phyloP scores from a whole-genome alignment of 2,329 filamentous ascomycete genomes.

The Colletotrichum phormii region DNA sequence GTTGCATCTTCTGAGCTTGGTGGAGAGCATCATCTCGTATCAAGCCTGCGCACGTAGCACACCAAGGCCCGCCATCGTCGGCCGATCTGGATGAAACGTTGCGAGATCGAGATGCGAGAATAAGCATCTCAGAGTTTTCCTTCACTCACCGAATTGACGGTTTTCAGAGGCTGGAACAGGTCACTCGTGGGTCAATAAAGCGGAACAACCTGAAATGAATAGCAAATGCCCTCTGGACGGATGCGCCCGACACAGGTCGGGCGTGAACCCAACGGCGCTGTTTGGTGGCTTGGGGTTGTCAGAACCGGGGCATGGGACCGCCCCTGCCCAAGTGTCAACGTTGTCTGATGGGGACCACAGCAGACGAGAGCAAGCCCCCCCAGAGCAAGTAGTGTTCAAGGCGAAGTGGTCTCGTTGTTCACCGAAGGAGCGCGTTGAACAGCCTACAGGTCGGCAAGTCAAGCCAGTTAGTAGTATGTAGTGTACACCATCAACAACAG shows the following conservation, averaged over 20 bases:
- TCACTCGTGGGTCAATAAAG: constrained; percentile 1
- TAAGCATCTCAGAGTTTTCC: constrained; percentile 11
- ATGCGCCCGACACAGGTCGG: constrained; percentile 9
- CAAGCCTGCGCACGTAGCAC: constrained; percentile 13
- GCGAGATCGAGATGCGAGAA: constrained; percentile 24
- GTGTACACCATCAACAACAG: background rate
- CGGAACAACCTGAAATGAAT: background rate
- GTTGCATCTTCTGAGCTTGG: background rate
- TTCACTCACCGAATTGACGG: background rate
- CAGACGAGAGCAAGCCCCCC: background rate
- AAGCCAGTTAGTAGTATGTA: background rate
- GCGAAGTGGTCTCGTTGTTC: background rate
- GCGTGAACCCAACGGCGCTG: constrained; percentile 20
- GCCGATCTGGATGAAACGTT: constrained; percentile 22
- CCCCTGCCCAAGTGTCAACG: constrained; percentile 22
- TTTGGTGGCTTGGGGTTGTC: constrained; percentile 1
- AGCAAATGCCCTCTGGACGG: background rate
- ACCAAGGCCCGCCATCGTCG: constrained; percentile 1
- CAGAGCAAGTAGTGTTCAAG: background rate
- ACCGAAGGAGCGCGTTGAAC: background rate
- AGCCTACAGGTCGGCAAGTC: too few relatives aligned
- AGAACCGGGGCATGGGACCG: constrained; percentile 16
- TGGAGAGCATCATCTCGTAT: constrained; percentile 3
- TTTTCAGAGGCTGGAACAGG: background rate
- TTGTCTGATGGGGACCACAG: background rate